These are phyloP conservation scores for Citeromyces siamensis DNA, from an alignment of 1,139 yeast species.

Conservation along the genomic window DNA sequence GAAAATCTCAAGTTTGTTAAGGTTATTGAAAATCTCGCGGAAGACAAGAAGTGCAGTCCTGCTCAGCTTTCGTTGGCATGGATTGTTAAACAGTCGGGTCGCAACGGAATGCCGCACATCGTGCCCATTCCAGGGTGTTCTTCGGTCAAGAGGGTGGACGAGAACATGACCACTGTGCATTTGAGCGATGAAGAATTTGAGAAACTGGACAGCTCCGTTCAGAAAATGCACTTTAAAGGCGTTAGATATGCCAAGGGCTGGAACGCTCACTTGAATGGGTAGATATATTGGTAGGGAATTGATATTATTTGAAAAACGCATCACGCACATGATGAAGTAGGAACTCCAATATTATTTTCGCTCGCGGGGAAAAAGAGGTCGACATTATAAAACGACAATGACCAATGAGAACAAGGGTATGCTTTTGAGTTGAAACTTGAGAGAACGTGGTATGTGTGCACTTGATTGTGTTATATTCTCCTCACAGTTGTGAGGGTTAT, in stretches of 20 bases:
- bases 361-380: too few species aligned
- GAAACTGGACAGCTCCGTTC: background rate
- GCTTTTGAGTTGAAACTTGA: background rate
- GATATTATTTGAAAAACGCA: too few species aligned
- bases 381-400: too few species aligned
- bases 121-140: conserved; percentile 60
- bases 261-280: conserved; percentile 1
- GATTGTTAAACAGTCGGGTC: conserved; percentile 27
- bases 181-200: conserved; percentile 41
- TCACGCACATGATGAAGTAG: too few species aligned
- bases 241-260: conserved; percentile 5
- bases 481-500: too few species aligned
- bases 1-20: conserved; percentile 39
- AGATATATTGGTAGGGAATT: background rate
- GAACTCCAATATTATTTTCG: too few species aligned
- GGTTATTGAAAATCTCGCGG: conserved; percentile 31
- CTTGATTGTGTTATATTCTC: background rate
- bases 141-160: conserved; percentile 42
- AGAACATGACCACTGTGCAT: conserved; percentile 36
- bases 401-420: too few species aligned
- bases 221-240: conserved; percentile 7
- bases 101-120: conserved; percentile 33
- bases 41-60: conserved; percentile 31
- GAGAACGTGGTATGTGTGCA: background rate
- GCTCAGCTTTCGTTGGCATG: conserved; percentile 70